Evolutionary conservation across 371 early-diverging fungal genomes (phyloP).

Genomic region (Lichtheimia ornata): DNA sequence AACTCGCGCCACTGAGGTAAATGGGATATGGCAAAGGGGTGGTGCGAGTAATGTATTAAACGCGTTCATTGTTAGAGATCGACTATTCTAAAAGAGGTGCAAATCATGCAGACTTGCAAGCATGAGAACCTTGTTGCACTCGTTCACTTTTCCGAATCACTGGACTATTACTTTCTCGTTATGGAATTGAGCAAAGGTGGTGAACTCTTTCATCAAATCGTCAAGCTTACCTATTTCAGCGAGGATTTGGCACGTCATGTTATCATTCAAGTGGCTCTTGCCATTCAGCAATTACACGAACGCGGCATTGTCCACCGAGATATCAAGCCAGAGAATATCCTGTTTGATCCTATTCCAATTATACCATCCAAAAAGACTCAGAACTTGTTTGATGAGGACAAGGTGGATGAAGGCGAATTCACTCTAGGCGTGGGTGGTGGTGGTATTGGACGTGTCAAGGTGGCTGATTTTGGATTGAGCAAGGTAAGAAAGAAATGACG

Average conservation of each 20-base stretch:
- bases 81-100: constrained; percentile 85
- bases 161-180: constrained; percentile 72
- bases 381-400: constrained; percentile 30
- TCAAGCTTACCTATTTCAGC: constrained; percentile 79
- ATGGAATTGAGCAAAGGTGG: constrained; percentile 87
- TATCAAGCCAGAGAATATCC: constrained; percentile 88
- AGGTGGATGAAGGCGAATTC: constrained; percentile 61
- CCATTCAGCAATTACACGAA: constrained; percentile 87
- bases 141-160: constrained; percentile 67
- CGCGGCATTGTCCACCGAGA: constrained; percentile 93
- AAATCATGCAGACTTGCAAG: constrained; percentile 80
- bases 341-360: constrained; percentile 63
- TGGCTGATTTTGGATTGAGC: constrained; percentile 76
- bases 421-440: constrained; percentile 62
- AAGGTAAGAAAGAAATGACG: constrained; percentile 40
- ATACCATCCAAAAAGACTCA: constrained; percentile 24
- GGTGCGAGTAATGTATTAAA: background rate
- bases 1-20: constrained; percentile 16
- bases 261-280: constrained; percentile 88
- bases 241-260: constrained; percentile 81
- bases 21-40: background rate
- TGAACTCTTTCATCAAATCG: constrained; percentile 85
- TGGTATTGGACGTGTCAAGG: constrained; percentile 68
- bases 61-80: constrained; percentile 52
- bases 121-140: constrained; percentile 84